A percentile compares a stretch with the other conserved stretches of the same genome.
Conservation (phyloP, 2,329 filamentous ascomycete genomes). For the Mycosphaerelloides madeirae region DNA sequence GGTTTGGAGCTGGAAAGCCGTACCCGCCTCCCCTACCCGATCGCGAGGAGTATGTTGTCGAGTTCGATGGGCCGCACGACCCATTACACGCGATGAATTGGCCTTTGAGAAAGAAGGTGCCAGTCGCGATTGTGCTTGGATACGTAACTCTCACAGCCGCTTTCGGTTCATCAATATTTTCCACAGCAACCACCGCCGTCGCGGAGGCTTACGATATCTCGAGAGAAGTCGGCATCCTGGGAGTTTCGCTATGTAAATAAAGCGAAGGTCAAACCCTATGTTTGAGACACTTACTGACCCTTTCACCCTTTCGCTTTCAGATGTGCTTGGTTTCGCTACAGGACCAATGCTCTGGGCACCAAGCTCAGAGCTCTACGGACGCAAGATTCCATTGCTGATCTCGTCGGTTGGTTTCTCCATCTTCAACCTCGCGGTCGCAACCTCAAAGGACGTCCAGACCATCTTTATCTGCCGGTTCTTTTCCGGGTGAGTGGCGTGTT, state of each 20-base stretch:
- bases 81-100: constrained; percentile 80
- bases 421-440: constrained; percentile 47
- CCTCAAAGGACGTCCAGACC: constrained; percentile 36
- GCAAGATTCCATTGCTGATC: constrained; percentile 28
- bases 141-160: constrained; percentile 69
- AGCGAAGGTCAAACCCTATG: not conserved
- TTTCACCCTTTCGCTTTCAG: too few species aligned
- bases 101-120: constrained; percentile 67
- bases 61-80: constrained; percentile 77
- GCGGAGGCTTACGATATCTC: constrained; percentile 41
- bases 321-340: constrained; percentile 5
- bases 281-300: not conserved
- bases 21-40: constrained; percentile 65
- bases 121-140: constrained; percentile 63
- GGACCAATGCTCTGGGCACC: constrained; percentile 46
- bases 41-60: constrained; percentile 71
- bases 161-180: constrained; percentile 47
- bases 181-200: constrained; percentile 41
- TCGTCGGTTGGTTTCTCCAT: constrained; percentile 34
- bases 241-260: constrained; percentile 35
- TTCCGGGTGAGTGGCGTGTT: too few species aligned
- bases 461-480: constrained; percentile 38
- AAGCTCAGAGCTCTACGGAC: constrained; percentile 39
- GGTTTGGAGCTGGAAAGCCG: constrained; percentile 68
- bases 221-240: constrained; percentile 34